A percentile compares a stretch with the other conserved stretches of the same genome.
Evolutionary conservation across 2,329 filamentous ascomycete genomes (phyloP).

Genomic region (Anthostomella pinea): DNA sequence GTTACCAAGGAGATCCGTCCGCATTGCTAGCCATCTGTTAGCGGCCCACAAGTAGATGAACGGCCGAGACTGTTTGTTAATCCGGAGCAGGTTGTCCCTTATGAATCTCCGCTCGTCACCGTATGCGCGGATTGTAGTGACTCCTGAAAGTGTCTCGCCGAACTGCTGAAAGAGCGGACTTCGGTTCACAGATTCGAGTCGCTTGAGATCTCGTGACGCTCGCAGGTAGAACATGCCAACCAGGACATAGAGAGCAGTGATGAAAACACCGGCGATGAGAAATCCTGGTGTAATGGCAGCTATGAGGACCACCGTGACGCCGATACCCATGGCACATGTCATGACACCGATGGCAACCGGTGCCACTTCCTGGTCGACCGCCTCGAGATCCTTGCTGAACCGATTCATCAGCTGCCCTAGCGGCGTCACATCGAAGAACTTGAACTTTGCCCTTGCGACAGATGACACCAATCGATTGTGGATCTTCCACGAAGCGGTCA

Average conservation of each 20-base stretch:
- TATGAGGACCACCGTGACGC: constrained; percentile 86
- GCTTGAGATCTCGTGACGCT: constrained; percentile 92
- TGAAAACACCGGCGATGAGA: constrained; percentile 81
- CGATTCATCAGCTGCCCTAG: constrained; percentile 96
- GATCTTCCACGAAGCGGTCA: constrained; percentile 81
- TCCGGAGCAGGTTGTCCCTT: constrained; percentile 79
- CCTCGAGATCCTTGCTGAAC: constrained; percentile 96
- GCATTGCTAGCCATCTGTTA: constrained; percentile 93
- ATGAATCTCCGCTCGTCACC: constrained; percentile 92
- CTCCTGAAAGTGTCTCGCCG: constrained; percentile 88
- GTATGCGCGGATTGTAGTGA: constrained; percentile 95
- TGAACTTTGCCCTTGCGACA: constrained; percentile 87
- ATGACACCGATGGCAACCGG: constrained; percentile 79
- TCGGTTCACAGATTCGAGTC: constrained; percentile 88
- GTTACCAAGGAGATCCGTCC: constrained; percentile 87
- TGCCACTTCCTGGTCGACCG: constrained; percentile 92
- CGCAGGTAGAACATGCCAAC: constrained; percentile 86
- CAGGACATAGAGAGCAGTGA: constrained; percentile 76
- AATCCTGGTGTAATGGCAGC: constrained; percentile 87
- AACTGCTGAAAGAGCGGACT: constrained; percentile 98
- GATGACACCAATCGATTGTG: constrained; percentile 75
- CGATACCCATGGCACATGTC: constrained; percentile 61
- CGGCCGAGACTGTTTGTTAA: constrained; percentile 88
- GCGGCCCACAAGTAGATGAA: constrained; percentile 97
- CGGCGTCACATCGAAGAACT: constrained; percentile 95